Evolutionary conservation across 106 monocot genomes (phyloP), one percentile per base, ranked within the genome.

Genomic region (Phalaenopsis equestris): DNA sequence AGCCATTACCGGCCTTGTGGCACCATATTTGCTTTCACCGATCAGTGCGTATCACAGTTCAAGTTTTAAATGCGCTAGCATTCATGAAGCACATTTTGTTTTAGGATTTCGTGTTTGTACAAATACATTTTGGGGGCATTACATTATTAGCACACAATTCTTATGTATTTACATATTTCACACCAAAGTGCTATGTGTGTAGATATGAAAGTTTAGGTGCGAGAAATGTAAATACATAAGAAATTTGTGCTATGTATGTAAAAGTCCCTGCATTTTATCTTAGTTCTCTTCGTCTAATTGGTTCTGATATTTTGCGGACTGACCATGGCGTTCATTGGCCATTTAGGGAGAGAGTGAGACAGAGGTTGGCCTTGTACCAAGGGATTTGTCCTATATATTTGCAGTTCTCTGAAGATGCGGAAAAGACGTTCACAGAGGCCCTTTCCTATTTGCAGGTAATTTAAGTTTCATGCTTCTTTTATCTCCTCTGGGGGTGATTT

Each of bases 21-120:
- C 76, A 99, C 99, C 75, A 95, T 99, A 85, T 99, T 89, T 88
- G 99, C 99, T 81, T 99, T 99, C 75, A 99, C 99, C 9, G 89
- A 99, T 79, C 84, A 99, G 98, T 99, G 77, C 55, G 98, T 79
- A 23, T 57, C 75, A 12, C 6, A 42, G 41, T 7, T 58, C 36
- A 37, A 4, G 42, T 14, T 81, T 45, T 75, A 23, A 52, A 52
- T 52, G 52, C 14, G 52, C 11, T 52, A 52, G 3, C 14, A 52
- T 12, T 52, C 52, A 2, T 52, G 0, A 52, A 52, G 14, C 14
- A 52, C 3, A 0, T 12, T 52, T 52, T 48, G 11, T 52, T 52
- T 52, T 12, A 52, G 1, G 43, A 45, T 45, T 45, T 45, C 6
- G 43, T 45, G 43, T 45, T 45, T 45, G 43, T 6, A 45, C 3